A percentile compares a stretch with the other conserved stretches of the same genome.
These are phyloP conservation scores for Blastobotrys parvus DNA, from an alignment of 805 yeast species.

Conservation along the genomic window DNA sequence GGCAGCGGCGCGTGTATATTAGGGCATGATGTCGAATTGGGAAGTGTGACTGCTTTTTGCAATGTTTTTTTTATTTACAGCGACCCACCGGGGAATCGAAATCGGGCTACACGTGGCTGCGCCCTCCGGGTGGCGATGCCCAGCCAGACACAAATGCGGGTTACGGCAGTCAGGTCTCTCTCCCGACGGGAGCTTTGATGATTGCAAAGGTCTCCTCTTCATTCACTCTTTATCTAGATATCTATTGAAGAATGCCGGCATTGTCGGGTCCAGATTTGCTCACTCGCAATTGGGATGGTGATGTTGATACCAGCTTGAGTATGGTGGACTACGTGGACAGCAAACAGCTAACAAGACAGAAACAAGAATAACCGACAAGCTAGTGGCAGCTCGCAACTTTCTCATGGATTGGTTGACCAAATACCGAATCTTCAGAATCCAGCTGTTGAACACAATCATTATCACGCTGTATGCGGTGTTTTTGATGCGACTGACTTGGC, in stretches of 20 bases:
- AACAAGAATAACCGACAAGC: not conserved
- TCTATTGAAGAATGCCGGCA: not conserved
- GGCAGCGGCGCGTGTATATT: not conserved
- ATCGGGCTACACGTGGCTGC: no score
- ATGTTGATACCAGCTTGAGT: no score
- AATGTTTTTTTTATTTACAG: no score
- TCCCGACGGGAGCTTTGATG: no score
- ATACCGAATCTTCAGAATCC: slow-evolving; percentile 23
- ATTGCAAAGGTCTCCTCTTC: no score
- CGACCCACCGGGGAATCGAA: no score
- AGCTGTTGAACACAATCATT: slow-evolving; percentile 30
- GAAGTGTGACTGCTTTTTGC: no score
- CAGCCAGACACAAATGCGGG: no score
- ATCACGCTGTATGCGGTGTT: slow-evolving; percentile 24
- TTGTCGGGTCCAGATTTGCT: not conserved
- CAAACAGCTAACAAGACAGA: not conserved
- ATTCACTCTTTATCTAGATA: no score
- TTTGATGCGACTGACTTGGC: slow-evolving; percentile 26
- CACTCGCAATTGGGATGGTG: not conserved
- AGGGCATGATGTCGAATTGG: not conserved
- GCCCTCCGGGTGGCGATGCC: no score
- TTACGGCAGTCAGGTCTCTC: no score
- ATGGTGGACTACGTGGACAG: no score
- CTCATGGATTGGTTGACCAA: slow-evolving; percentile 20
- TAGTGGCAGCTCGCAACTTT: not conserved